Evolutionary conservation across 768 basidiomycete species (phyloP).

Genomic region (Panellus pusillus): DNA sequence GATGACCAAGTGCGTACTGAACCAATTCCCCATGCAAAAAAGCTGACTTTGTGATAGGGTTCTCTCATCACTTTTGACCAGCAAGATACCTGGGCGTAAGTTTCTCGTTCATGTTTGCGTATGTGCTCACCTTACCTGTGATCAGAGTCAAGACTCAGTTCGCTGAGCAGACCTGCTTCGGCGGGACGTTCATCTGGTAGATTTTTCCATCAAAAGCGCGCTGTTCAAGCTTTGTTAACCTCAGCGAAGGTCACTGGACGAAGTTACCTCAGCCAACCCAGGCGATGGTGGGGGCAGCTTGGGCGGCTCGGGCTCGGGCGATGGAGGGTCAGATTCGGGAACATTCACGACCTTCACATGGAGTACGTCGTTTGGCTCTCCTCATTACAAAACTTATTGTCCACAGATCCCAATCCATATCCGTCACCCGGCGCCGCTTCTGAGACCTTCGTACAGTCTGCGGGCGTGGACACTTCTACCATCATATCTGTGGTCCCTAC

Average conservation of each 20-base stretch:
- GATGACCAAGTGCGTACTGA: conserved; percentile 6
- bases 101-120: background rate
- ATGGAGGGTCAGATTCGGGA: background rate
- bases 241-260: background rate
- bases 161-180: conserved; percentile 19
- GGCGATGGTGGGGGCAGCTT: background rate
- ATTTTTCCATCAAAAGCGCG: background rate
- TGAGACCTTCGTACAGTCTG: conserved; percentile 3
- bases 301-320: background rate
- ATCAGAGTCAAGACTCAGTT: conserved; percentile 12
- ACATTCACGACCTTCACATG: background rate
- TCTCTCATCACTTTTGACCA: conserved; percentile 21
- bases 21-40: background rate
- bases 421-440: conserved; percentile 2
- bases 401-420: conserved; percentile 7
- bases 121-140: too few relatives aligned
- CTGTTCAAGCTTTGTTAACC: background rate
- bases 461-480: background rate
- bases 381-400: background rate
- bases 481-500: background rate
- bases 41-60: background rate
- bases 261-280: background rate
- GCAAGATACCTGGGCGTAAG: conserved; percentile 19
- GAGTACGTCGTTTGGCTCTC: background rate
- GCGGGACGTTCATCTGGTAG: conserved; percentile 22